Evolutionary conservation across 2,329 filamentous ascomycete genomes (phyloP).

Genomic region (Sclerotinia subarctica): DNA sequence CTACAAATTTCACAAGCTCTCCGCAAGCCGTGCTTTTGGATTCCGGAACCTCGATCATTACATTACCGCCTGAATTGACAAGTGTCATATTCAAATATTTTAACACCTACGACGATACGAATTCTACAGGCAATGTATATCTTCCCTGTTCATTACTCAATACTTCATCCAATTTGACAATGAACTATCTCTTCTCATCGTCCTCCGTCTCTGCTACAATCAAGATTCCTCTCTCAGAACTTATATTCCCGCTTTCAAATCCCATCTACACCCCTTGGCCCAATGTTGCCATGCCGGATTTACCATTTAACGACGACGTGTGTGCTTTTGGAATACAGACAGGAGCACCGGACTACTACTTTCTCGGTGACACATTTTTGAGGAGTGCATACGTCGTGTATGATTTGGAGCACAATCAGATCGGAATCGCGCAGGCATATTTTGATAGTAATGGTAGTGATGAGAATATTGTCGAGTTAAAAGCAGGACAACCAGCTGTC

Average conservation of each 20-base stretch:
- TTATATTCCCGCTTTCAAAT: conserved; percentile 39
- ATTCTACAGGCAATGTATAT: conserved; percentile 22
- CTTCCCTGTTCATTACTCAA: conserved; percentile 44
- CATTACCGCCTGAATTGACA: conserved; percentile 54
- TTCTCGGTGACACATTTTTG: conserved; percentile 52
- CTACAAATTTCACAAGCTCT: conserved; percentile 28
- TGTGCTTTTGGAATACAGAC: conserved; percentile 54
- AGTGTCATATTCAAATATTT: conserved; percentile 41
- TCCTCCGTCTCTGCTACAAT: conserved; percentile 43
- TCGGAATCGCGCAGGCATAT: conserved; percentile 49
- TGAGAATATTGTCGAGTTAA: conserved; percentile 27
- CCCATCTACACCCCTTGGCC: conserved; percentile 16
- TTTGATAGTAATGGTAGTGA: conserved; percentile 38
- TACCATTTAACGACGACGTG: conserved; percentile 35
- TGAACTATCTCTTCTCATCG: conserved; percentile 49
- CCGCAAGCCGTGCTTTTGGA: conserved; percentile 55
- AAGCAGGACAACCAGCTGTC: conserved; percentile 25
- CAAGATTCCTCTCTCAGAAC: conserved; percentile 45
- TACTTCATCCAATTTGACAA: conserved; percentile 38
- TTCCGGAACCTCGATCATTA: conserved; percentile 63
- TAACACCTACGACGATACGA: conserved; percentile 41
- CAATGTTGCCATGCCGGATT: conserved; percentile 13
- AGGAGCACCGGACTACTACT: conserved; percentile 9
- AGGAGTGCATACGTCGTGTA: conserved; percentile 54
- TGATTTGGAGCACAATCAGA: conserved; percentile 48